Conservation (phyloP, 2,329 filamentous ascomycete genomes). For the Cryphonectria carpinicola region DNA sequence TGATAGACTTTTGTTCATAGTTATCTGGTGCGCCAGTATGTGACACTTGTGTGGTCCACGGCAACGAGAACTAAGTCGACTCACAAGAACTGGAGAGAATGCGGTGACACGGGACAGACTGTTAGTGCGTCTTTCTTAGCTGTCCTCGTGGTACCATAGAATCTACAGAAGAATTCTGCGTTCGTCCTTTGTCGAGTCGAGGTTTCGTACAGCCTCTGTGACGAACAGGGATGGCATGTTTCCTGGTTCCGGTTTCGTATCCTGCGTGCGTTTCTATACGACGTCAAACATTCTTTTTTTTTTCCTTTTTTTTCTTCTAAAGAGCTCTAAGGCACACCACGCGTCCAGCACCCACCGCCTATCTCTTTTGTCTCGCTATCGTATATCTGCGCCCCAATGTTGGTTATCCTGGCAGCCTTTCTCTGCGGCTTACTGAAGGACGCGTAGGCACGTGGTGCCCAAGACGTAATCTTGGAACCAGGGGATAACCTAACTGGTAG, state of each 20-base stretch:
- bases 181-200: background rate
- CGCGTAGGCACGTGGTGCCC: conserved; percentile 5
- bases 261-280: background rate
- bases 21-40: too few relatives aligned
- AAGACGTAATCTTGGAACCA: background rate
- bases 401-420: background rate
- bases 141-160: background rate
- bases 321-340: background rate
- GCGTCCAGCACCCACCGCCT: background rate
- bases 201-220: background rate
- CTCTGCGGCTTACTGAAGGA: background rate
- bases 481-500: background rate
- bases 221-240: background rate
- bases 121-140: background rate
- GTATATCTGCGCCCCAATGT: background rate
- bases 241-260: background rate
- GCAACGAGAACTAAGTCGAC: background rate
- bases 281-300: background rate
- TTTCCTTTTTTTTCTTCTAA: too few relatives aligned
- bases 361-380: background rate
- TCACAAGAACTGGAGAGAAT: background rate
- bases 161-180: background rate
- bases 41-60: background rate
- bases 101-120: background rate
- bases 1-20: background rate